Percentiles rank a stretch among this genome's conserved stretches.
phyloP scores from a whole-genome alignment of 192 early-diverging fungal species.

The Gonapodya sp. region DNA sequence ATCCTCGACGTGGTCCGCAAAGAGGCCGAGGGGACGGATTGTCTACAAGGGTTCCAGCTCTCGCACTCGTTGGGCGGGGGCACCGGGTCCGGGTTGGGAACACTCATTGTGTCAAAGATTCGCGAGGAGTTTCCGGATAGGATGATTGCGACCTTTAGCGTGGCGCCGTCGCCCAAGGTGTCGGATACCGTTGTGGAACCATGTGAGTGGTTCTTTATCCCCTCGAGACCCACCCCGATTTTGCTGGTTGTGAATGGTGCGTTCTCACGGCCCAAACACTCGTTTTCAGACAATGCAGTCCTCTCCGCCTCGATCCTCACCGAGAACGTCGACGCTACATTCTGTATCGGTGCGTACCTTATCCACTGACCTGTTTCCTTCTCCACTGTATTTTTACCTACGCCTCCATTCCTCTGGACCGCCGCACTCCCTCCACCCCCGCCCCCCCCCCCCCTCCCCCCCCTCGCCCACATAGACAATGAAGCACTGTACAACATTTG shows the following conservation, averaged over 20 bases:
- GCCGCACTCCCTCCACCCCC: too few relatives aligned
- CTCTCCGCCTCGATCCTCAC: not conserved
- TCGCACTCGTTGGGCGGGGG: slow-evolving; percentile 14
- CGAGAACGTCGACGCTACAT: slow-evolving; percentile 7
- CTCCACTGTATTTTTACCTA: too few relatives aligned
- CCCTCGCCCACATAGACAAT: not conserved
- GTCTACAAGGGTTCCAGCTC: slow-evolving; percentile 16
- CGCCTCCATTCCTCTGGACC: too few relatives aligned
- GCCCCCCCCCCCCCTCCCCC: not conserved
- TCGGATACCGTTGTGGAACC: slow-evolving; percentile 16
- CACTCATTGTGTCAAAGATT: slow-evolving; percentile 14
- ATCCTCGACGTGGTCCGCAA: slow-evolving; percentile 14
- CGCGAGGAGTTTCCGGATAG: slow-evolving; percentile 12
- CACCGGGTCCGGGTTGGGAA: slow-evolving; percentile 14
- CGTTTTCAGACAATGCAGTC: not conserved
- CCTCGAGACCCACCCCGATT: too few relatives aligned
- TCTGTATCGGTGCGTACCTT: slow-evolving; percentile 1
- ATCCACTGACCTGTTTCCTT: too few relatives aligned
- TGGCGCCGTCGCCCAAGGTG: slow-evolving; percentile 13
- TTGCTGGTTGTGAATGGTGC: too few relatives aligned
- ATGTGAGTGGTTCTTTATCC: not conserved
- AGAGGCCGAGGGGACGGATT: slow-evolving; percentile 15
- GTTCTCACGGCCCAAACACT: not conserved
- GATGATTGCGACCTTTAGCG: slow-evolving; percentile 13
- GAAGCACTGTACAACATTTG: slow-evolving; percentile 11